Evolutionary conservation across 768 basidiomycete genomes (phyloP).

Genomic region (Trametes coccinea): DNA sequence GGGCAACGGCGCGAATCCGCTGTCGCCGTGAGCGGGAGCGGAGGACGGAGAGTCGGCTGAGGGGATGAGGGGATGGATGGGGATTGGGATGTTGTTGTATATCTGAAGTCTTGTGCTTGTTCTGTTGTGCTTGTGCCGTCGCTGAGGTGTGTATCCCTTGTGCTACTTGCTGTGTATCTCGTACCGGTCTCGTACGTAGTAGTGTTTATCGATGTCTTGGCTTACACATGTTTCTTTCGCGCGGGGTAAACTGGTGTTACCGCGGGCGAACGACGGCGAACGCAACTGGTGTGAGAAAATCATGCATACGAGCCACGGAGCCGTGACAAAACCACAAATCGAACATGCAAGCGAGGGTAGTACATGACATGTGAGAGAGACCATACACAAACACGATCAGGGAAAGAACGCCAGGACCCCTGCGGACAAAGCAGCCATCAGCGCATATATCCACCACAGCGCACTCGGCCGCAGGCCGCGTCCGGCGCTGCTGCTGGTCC

Average conservation of each 20-base stretch:
- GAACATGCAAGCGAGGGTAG: too few relatives aligned
- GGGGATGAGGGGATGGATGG: neutral
- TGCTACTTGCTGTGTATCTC: constrained; percentile 14
- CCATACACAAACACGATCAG: neutral
- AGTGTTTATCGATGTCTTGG: neutral
- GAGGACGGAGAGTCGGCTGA: neutral
- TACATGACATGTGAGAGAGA: too few relatives aligned
- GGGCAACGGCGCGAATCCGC: constrained; percentile 2
- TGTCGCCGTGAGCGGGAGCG: constrained; percentile 9
- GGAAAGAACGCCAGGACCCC: neutral
- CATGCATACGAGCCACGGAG: too few relatives aligned
- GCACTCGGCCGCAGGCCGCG: neutral
- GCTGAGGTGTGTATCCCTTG: constrained; percentile 4
- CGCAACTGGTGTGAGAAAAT: too few relatives aligned
- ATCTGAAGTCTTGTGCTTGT: neutral
- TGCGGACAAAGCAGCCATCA: constrained; percentile 7
- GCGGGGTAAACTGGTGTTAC: neutral
- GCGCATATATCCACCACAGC: constrained; percentile 2
- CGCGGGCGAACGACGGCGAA: too few relatives aligned
- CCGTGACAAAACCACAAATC: too few relatives aligned
- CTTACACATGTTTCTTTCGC: neutral
- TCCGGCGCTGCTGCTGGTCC: constrained; percentile 1
- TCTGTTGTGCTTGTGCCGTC: neutral
- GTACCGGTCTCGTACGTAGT: constrained; percentile 4
- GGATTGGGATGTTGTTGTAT: neutral